Conservation (phyloP, 2,329 filamentous ascomycete genomes). For the Fusarium sp. region DNA sequence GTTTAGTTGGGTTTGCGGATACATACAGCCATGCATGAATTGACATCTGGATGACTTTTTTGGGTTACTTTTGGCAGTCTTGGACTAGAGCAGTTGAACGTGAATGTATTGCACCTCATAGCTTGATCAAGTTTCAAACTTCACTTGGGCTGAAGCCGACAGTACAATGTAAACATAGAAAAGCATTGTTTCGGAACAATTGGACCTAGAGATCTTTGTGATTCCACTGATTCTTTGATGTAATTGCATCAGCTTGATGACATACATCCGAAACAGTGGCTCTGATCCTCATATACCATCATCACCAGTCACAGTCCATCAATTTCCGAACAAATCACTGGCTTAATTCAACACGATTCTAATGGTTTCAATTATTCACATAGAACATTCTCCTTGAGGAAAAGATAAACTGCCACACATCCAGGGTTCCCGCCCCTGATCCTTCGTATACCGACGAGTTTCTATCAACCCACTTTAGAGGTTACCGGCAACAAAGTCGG, state of each 20-base stretch:
- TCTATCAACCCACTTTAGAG: constrained; percentile 8
- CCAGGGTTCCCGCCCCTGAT: constrained; percentile 2
- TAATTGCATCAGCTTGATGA: background rate
- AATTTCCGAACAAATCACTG: background rate
- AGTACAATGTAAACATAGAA: background rate
- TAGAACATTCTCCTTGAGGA: background rate
- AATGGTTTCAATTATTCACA: background rate
- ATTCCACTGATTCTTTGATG: background rate
- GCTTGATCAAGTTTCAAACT: too few relatives aligned
- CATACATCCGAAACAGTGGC: background rate
- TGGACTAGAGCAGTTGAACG: background rate
- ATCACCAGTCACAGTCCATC: background rate
- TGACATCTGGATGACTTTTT: constrained; percentile 15
- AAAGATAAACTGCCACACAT: background rate
- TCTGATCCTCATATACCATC: background rate
- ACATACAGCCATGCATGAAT: constrained; percentile 24
- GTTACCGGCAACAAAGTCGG: constrained; percentile 41
- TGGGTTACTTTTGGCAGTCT: background rate
- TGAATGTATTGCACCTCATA: background rate
- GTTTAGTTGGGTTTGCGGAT: constrained; percentile 17
- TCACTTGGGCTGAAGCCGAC: background rate
- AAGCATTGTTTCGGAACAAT: background rate
- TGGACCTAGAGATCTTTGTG: background rate
- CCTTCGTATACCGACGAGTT: too few relatives aligned
- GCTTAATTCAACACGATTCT: background rate